phyloP scores from a whole-genome alignment of 1,284 basidiomycete genomes.

The Fistulina hepatica region DNA sequence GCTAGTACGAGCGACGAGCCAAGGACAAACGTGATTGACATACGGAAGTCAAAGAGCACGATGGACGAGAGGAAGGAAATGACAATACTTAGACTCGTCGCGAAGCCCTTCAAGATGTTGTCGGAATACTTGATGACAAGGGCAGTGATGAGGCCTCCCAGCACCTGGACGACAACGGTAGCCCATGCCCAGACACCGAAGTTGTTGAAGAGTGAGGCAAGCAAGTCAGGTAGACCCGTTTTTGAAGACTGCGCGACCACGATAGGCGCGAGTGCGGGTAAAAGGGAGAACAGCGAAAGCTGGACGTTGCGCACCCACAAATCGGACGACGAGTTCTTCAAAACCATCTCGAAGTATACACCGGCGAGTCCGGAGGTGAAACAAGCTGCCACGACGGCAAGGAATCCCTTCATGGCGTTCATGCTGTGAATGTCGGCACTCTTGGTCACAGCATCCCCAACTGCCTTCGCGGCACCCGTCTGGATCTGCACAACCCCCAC shows the following conservation, averaged over 20 bases:
- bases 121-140: slow-evolving; percentile 83
- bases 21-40: slow-evolving; percentile 79
- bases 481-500: slow-evolving; percentile 83
- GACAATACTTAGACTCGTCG: slow-evolving; percentile 87
- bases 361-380: slow-evolving; percentile 95
- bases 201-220: slow-evolving; percentile 43
- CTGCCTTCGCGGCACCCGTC: slow-evolving; percentile 20
- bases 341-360: slow-evolving; percentile 97
- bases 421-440: slow-evolving; percentile 50
- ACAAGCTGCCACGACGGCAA: slow-evolving; percentile 85
- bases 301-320: slow-evolving; percentile 97
- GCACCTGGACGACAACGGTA: slow-evolving; percentile 81
- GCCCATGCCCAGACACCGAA: slow-evolving; percentile 93
- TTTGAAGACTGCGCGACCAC: slow-evolving; percentile 37
- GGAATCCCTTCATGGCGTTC: slow-evolving; percentile 78
- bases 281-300: slow-evolving; percentile 85
- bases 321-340: slow-evolving; percentile 83
- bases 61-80: slow-evolving; percentile 90
- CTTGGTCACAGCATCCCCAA: slow-evolving; percentile 34
- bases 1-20: slow-evolving; percentile 78
- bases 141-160: slow-evolving; percentile 89
- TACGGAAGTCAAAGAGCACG: slow-evolving; percentile 77
- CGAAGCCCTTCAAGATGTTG: slow-evolving; percentile 92
- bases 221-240: slow-evolving; percentile 29
- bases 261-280: slow-evolving; percentile 69